A percentile compares a stretch with the other conserved stretches of the same genome.
These are phyloP conservation scores for Pleurotus platypus DNA, from an alignment of 768 basidiomycete species.

Conservation along the genomic window DNA sequence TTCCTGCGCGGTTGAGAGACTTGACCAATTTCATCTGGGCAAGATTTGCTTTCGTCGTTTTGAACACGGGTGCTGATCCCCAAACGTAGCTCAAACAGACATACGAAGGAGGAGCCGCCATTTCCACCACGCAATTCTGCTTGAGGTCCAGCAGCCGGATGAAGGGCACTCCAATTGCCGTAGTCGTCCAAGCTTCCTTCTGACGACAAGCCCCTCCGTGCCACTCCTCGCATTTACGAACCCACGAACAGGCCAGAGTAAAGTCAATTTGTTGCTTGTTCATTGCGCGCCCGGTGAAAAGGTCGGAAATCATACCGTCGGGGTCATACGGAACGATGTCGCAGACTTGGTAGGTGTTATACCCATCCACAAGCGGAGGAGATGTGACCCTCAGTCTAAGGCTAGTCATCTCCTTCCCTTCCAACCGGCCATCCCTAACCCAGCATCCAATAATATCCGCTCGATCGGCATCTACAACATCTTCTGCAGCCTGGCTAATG, in stretches of 20 bases:
- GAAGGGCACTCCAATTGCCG: background rate
- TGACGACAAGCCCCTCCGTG: background rate
- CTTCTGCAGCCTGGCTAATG: background rate
- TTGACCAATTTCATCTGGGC: background rate
- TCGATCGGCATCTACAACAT: background rate
- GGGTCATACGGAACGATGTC: background rate
- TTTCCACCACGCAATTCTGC: background rate
- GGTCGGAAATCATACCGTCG: background rate
- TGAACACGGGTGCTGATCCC: background rate
- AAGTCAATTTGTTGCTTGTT: background rate
- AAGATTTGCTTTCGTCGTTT: background rate
- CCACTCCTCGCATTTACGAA: background rate
- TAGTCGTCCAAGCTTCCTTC: background rate
- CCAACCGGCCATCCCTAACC: background rate
- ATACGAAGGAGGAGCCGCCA: background rate
- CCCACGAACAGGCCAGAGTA: background rate
- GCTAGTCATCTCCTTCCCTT: background rate
- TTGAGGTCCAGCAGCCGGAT: background rate
- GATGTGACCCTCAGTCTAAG: background rate
- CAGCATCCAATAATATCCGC: conserved; percentile 1
- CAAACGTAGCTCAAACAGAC: background rate
- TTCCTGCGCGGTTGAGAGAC: background rate
- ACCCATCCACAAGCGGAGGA: background rate
- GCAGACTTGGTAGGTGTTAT: background rate
- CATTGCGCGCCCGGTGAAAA: background rate